phyloP scores from a whole-genome alignment of 1,139 yeast genomes.

The Geotrichum citri-aurantii region DNA sequence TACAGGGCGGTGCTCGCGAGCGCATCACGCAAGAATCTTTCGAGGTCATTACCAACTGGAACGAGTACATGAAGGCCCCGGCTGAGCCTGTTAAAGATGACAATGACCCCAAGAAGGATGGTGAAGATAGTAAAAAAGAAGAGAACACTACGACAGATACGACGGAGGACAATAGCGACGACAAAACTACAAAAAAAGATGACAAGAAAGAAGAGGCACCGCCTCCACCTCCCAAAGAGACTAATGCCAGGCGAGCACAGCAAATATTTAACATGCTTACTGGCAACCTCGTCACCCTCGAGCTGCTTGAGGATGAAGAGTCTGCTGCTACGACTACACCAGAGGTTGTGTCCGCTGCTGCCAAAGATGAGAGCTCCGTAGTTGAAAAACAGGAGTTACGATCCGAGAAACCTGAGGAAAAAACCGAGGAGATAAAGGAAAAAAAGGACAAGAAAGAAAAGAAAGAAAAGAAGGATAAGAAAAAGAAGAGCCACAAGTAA shows the following conservation, averaged over 20 bases:
- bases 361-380: background rate
- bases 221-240: slow-evolving; percentile 29
- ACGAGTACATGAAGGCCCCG: slow-evolving; percentile 39
- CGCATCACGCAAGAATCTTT: slow-evolving; percentile 52
- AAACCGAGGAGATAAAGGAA: slow-evolving; percentile 14
- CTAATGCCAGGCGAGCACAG: slow-evolving; percentile 32
- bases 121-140: slow-evolving; percentile 9
- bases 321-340: background rate
- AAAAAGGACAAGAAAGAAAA: slow-evolving; percentile 9
- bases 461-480: slow-evolving; percentile 4
- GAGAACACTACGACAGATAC: slow-evolving; percentile 28
- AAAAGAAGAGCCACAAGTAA: slow-evolving; percentile 5
- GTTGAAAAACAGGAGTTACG: slow-evolving; percentile 20
- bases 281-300: slow-evolving; percentile 28
- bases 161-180: slow-evolving; percentile 35
- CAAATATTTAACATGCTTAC: slow-evolving; percentile 25
- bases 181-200: slow-evolving; percentile 30
- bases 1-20: slow-evolving; percentile 68
- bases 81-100: slow-evolving; percentile 24
- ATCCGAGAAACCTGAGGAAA: slow-evolving; percentile 5
- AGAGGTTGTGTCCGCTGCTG: background rate
- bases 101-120: slow-evolving; percentile 17
- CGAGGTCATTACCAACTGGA: slow-evolving; percentile 52
- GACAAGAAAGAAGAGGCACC: slow-evolving; percentile 5
- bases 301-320: slow-evolving; percentile 26